Percentiles rank a stretch among this genome's conserved stretches.
phyloP scores from a whole-genome alignment of 352 stramenopile species.

The Phytopythium oedochilum region DNA sequence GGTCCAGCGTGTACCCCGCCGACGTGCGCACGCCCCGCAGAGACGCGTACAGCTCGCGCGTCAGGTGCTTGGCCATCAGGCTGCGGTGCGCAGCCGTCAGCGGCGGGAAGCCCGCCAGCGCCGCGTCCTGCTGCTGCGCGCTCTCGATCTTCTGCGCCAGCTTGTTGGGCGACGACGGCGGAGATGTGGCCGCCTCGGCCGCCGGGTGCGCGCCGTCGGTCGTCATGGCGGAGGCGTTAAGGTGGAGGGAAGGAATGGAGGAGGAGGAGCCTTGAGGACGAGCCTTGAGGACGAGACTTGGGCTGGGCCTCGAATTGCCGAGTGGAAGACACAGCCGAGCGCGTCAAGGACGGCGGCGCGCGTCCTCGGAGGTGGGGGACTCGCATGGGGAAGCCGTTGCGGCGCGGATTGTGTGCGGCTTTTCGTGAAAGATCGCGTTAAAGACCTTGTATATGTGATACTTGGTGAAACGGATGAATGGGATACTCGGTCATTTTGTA shows the following conservation, averaged over 20 bases:
- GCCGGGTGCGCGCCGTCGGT: constrained; percentile 18
- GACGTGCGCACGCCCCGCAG: constrained; percentile 61
- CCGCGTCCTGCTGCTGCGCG: constrained; percentile 63
- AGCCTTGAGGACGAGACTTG: background rate
- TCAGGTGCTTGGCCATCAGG: constrained; percentile 67
- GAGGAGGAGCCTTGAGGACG: background rate
- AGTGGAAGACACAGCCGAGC: too few relatives aligned
- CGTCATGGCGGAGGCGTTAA: constrained; percentile 12
- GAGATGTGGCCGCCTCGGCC: constrained; percentile 10
- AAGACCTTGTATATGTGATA: background rate
- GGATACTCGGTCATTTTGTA: too few relatives aligned
- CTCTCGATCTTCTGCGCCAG: constrained; percentile 77
- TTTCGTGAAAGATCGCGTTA: background rate
- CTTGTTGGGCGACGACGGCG: constrained; percentile 67
- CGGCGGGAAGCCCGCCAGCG: constrained; percentile 61
- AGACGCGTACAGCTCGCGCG: constrained; percentile 63
- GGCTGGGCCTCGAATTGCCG: background rate
- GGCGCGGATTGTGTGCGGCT: background rate
- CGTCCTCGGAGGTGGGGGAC: too few relatives aligned
- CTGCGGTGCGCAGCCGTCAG: constrained; percentile 73
- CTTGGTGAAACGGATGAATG: background rate
- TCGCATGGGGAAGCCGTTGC: background rate
- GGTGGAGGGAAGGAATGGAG: background rate
- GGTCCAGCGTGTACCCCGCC: constrained; percentile 69
- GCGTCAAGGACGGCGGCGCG: too few relatives aligned